Evolutionary conservation across 2,329 filamentous ascomycete species (phyloP).

Genomic region (Colletotrichum musae): DNA sequence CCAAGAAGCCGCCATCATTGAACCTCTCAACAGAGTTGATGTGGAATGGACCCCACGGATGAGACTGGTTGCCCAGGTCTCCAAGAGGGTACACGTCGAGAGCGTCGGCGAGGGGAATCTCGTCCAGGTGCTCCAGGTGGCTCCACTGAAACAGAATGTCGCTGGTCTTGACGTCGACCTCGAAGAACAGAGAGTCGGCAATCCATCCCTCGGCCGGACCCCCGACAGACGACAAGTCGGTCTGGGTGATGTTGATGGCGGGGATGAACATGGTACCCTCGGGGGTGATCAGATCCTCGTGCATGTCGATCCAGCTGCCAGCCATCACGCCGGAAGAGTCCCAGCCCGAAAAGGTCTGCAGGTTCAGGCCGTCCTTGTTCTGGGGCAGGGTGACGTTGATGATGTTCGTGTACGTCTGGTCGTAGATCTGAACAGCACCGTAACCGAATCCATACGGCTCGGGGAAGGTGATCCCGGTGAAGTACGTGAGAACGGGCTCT

Average conservation of each 20-base stretch:
- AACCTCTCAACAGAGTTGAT: constrained; percentile 70
- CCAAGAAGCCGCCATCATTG: constrained; percentile 64
- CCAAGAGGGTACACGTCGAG: constrained; percentile 41
- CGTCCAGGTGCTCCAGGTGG: constrained; percentile 50
- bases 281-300: constrained; percentile 58
- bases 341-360: constrained; percentile 28
- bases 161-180: constrained; percentile 57
- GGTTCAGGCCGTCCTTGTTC: constrained; percentile 17
- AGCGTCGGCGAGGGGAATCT: constrained; percentile 19
- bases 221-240: constrained; percentile 46
- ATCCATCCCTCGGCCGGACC: constrained; percentile 47
- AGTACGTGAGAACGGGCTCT: constrained; percentile 49
- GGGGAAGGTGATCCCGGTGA: constrained; percentile 46
- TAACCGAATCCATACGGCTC: constrained; percentile 49
- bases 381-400: constrained; percentile 25
- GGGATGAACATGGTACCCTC: constrained; percentile 58
- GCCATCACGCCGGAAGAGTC: constrained; percentile 16
- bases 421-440: constrained; percentile 49
- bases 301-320: constrained; percentile 47
- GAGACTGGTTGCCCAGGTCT: constrained; percentile 46
- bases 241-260: constrained; percentile 51
- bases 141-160: constrained; percentile 59
- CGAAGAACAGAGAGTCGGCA: constrained; percentile 56
- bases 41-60: constrained; percentile 69
- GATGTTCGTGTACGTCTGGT: constrained; percentile 48